Evolutionary conservation across 2,329 filamentous ascomycete genomes (phyloP).

Genomic region (Penicillium sp.): DNA sequence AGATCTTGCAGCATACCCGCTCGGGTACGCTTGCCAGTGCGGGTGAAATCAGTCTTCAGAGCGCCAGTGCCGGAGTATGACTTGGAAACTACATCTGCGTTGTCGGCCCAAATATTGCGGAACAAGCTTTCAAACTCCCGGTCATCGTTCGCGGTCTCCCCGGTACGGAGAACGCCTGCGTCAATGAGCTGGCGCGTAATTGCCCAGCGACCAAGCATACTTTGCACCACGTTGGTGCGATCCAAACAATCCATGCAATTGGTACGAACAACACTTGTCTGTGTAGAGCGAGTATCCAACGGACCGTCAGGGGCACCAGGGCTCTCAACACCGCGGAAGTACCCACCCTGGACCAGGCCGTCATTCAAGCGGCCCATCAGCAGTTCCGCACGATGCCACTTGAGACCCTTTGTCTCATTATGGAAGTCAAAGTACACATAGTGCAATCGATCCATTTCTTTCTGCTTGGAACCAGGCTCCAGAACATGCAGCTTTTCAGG

Average conservation of each 20-base stretch:
- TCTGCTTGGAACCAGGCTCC: conserved; percentile 61
- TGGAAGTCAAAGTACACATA: conserved; percentile 99
- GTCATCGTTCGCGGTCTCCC: conserved; percentile 78
- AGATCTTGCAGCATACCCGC: conserved; percentile 82
- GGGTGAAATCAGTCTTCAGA: conserved; percentile 96
- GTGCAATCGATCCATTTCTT: conserved; percentile 80
- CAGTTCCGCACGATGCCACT: conserved; percentile 87
- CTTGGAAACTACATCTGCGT: conserved; percentile 90
- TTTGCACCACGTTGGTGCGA: conserved; percentile 96
- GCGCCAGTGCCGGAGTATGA: conserved; percentile 95
- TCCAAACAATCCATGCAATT: conserved; percentile 99
- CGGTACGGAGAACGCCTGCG: conserved; percentile 72
- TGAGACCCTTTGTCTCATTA: conserved; percentile 91
- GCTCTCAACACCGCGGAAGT: conserved; percentile 90
- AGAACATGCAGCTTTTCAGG: conserved; percentile 81
- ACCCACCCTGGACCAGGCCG: conserved; percentile 75
- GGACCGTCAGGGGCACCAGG: conserved; percentile 69
- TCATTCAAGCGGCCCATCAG: conserved; percentile 80
- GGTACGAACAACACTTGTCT: conserved; percentile 89
- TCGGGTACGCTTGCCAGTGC: conserved; percentile 86
- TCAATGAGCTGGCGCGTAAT: conserved; percentile 88
- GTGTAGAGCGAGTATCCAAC: conserved; percentile 76
- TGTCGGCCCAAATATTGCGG: conserved; percentile 98
- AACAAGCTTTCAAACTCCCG: conserved; percentile 83
- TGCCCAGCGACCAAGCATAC: conserved; percentile 89